These are phyloP conservation scores for Apiospora hydei DNA, from an alignment of 2,329 filamentous ascomycete genomes.

Conservation along the genomic window DNA sequence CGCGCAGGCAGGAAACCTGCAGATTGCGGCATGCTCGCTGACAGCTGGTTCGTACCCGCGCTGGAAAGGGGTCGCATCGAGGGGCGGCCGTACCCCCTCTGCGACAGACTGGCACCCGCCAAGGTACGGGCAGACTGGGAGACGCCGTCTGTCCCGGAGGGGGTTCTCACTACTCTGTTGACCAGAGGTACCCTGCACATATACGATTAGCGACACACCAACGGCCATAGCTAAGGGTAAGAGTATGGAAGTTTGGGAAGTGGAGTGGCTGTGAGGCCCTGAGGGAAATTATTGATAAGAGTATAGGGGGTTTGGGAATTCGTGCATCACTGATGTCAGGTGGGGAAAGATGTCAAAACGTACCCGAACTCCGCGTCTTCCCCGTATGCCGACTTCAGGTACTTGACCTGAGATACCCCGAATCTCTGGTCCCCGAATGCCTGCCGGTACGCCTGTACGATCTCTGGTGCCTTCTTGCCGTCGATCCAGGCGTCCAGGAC, in stretches of 20 bases:
- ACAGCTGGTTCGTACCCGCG: not conserved
- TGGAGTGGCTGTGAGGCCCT: not conserved
- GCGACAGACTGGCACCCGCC: slow-evolving; percentile 3
- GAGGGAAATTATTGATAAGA: not conserved
- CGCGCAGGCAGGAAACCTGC: not conserved
- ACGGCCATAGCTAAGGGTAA: slow-evolving; percentile 24
- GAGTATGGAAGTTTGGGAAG: not conserved
- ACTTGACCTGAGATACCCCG: slow-evolving; percentile 25
- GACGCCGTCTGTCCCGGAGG: not conserved
- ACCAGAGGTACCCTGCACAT: not conserved
- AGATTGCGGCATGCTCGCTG: not conserved
- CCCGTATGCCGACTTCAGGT: slow-evolving; percentile 16
- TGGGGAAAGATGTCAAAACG: not conserved
- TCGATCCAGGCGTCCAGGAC: slow-evolving; percentile 28
- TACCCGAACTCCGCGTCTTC: slow-evolving; percentile 28
- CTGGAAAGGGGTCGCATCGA: not conserved
- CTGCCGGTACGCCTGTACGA: slow-evolving; percentile 24
- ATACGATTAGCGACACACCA: not conserved
- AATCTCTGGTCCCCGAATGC: slow-evolving; percentile 18
- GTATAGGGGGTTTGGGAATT: not conserved
- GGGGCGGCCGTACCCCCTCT: slow-evolving; percentile 3
- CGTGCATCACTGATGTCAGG: not conserved
- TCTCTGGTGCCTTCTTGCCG: slow-evolving; percentile 23
- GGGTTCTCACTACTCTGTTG: slow-evolving; percentile 4
- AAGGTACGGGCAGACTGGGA: not conserved